Base-by-base conservation (phyloP, 495 filamentous ascomycete species). In the Aspergillus indologenus region DNA sequence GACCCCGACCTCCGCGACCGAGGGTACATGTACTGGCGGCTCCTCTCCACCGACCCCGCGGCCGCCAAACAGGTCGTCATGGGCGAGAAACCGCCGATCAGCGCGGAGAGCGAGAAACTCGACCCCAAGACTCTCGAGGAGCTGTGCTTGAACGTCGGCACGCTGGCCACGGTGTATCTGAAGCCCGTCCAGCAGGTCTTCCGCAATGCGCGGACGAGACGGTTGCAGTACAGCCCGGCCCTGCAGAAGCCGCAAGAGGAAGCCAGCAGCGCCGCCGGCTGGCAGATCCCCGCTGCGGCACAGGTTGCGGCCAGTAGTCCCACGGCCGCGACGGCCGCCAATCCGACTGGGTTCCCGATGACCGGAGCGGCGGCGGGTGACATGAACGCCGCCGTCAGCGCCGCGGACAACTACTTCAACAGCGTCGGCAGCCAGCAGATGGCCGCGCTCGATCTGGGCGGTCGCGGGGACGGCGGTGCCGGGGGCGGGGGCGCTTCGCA, bases 181-280 rank as follows among this genome's bases (percentile, higher is more conserved):
- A 98, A 98, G 71, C 95, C 94, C 6, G 94, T 98, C 5, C 90
- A 97, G 65, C 92, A 95, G 53, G 93, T 99, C n/a, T 98, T 99
- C 81, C 85, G 94, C 52, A 86, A 87, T 42, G 94, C 94, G 18
- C 85, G 94, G 17, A 87, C 90, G 3, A 81, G 91, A 22, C 83
- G 86, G 20, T 81, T 98, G 2, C 75, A 83, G 43, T 90, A 93
- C 43, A 89, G 85, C 9, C 94, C 94, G 0, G 92, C 92, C 0
- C 78, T 99, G 42, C 94, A 96, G 73, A 85, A 84, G 59, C 82
- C 86, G 6, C 24, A 71, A 66, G 29, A 74, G 79, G 26, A 84
- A 78, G 60, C 84, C 81, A 62, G 64, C 46, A 72, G 64, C 12
- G 65, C 56, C n/a, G 61, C 56, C n/a, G 61, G 40, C 18, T 68